phyloP scores from a whole-genome alignment of 2,329 filamentous ascomycete genomes.

The Colletotrichum truncatum region DNA sequence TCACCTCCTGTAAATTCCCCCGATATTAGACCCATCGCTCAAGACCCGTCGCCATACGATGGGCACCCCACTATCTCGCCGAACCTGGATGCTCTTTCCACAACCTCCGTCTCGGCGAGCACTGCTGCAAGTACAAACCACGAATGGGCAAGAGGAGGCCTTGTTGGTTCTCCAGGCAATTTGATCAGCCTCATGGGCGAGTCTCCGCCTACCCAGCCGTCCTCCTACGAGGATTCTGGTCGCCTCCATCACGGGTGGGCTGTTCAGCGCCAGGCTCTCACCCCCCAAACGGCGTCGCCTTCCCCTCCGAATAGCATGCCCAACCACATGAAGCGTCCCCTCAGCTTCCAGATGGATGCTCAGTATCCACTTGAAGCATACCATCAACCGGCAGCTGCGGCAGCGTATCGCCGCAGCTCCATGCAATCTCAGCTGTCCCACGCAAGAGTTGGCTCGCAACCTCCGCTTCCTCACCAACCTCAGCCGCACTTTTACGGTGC shows the following conservation, averaged over 20 bases:
- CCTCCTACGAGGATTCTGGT: slow-evolving; percentile 59
- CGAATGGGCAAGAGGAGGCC: slow-evolving; percentile 54
- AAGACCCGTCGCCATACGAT: slow-evolving; percentile 46
- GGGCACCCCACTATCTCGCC: slow-evolving; percentile 55
- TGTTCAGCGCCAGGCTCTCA: slow-evolving; percentile 54
- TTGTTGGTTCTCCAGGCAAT: slow-evolving; percentile 63
- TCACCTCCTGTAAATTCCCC: slow-evolving; percentile 55
- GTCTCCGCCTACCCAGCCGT: slow-evolving; percentile 62
- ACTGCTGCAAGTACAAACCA: slow-evolving; percentile 56
- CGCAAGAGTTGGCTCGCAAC: slow-evolving; percentile 58
- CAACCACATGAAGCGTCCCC: slow-evolving; percentile 32
- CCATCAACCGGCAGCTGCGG: slow-evolving; percentile 43
- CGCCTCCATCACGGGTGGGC: slow-evolving; percentile 56
- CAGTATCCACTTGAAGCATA: slow-evolving; percentile 53
- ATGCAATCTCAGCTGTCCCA: slow-evolving; percentile 60
- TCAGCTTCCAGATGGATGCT: slow-evolving; percentile 63
- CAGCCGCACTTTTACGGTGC: slow-evolving; percentile 82
- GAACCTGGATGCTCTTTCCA: slow-evolving; percentile 57
- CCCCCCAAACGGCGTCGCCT: slow-evolving; percentile 53
- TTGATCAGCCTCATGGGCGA: slow-evolving; percentile 61
- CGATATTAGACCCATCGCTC: slow-evolving; percentile 51
- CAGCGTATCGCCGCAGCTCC: slow-evolving; percentile 54
- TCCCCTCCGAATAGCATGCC: slow-evolving; percentile 42
- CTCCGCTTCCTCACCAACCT: slow-evolving; percentile 78
- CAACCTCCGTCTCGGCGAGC: slow-evolving; percentile 58